Percentiles rank a stretch among this genome's conserved stretches.
These are phyloP conservation scores for Dryadomyces quercivorus DNA, from an alignment of 2,329 filamentous ascomycete species.

Conservation along the genomic window DNA sequence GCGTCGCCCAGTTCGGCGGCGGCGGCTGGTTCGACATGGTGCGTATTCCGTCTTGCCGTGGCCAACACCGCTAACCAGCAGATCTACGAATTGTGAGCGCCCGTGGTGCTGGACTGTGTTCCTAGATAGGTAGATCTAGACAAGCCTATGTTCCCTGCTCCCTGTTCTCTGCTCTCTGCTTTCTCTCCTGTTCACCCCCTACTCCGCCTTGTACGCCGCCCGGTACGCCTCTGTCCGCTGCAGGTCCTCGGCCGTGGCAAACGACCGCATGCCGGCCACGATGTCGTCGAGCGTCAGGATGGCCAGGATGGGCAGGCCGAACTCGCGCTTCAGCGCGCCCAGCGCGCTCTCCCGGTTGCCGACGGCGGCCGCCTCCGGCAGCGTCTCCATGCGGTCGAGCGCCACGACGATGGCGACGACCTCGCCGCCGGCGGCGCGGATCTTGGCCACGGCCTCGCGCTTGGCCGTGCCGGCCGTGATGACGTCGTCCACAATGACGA, in stretches of 20 bases:
- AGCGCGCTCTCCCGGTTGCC: constrained; percentile 60
- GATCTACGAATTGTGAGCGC: background rate
- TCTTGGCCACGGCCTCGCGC: constrained; percentile 82
- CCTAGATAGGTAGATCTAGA: too few relatives aligned
- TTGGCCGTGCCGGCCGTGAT: constrained; percentile 93
- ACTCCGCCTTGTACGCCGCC: constrained; percentile 45
- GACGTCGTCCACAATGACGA: constrained; percentile 92
- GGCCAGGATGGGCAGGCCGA: constrained; percentile 68
- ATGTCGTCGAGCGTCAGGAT: constrained; percentile 81
- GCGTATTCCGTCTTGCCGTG: too few relatives aligned
- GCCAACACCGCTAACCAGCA: background rate
- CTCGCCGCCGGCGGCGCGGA: constrained; percentile 70
- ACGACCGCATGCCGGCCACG: constrained; percentile 52
- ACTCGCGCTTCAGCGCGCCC: constrained; percentile 73
- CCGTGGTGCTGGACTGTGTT: too few relatives aligned
- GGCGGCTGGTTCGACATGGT: constrained; percentile 80
- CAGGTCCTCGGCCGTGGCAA: constrained; percentile 50
- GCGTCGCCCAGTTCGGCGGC: constrained; percentile 60
- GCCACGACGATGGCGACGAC: constrained; percentile 83
- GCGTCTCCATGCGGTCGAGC: constrained; percentile 76
- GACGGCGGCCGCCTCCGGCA: constrained; percentile 41
- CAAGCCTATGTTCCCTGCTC: too few relatives aligned
- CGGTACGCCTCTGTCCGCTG: constrained; percentile 64
- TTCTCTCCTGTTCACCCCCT: constrained; percentile 15
- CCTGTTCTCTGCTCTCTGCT: background rate